phyloP scores from a whole-genome alignment of 2,329 filamentous ascomycete genomes.

The Colletotrichum theobromicola region DNA sequence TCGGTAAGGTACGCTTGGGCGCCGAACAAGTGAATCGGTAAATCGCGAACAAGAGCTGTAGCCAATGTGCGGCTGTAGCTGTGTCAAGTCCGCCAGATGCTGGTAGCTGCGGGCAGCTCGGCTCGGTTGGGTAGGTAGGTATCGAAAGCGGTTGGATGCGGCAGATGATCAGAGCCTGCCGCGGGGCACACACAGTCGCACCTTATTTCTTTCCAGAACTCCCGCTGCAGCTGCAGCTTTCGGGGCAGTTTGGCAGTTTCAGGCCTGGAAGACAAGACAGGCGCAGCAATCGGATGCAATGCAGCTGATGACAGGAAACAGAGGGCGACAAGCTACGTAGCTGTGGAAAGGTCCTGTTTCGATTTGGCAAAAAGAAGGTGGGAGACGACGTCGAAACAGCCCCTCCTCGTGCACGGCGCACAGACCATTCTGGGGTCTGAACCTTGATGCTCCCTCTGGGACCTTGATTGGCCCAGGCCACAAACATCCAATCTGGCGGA shows the following conservation, averaged over 20 bases:
- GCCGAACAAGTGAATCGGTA: not conserved
- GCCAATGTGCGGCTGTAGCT: not conserved
- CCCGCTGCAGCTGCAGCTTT: constrained; percentile 5
- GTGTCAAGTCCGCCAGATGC: not conserved
- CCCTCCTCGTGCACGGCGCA: constrained; percentile 7
- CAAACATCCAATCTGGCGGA: constrained; percentile 1
- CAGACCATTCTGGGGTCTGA: constrained; percentile 5
- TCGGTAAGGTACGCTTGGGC: not conserved
- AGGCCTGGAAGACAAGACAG: not conserved
- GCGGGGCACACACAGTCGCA: not conserved
- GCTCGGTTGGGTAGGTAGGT: not conserved
- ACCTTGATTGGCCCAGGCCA: not conserved
- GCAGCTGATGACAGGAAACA: not conserved
- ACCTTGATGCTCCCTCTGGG: not conserved
- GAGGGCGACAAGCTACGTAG: not conserved
- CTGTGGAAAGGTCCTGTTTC: not conserved
- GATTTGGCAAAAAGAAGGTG: constrained; percentile 5
- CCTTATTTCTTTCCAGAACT: not conserved
- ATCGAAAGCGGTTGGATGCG: not conserved
- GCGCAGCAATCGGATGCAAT: not conserved
- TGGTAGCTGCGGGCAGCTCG: not conserved
- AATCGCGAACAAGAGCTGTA: not conserved
- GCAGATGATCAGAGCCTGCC: not conserved
- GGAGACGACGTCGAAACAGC: constrained; percentile 14
- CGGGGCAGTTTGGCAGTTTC: not conserved